Evolutionary conservation across 306 rosid species (phyloP), one percentile per base, ranked within the genome.

Genomic region (Quillaja saponaria): DNA sequence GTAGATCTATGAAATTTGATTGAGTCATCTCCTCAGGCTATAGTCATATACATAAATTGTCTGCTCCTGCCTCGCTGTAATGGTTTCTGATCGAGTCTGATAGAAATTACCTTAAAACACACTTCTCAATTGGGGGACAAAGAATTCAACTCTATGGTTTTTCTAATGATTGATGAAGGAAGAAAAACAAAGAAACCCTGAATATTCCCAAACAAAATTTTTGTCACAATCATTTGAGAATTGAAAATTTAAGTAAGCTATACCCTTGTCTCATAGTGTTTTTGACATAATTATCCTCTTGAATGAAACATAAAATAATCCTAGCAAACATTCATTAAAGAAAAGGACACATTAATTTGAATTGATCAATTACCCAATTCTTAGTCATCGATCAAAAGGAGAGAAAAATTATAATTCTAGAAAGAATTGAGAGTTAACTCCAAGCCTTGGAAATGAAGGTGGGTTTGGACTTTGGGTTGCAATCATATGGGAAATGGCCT

Each of bases 81-180:
- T 63, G 66, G 39, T 72, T 53, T 42, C 65, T n/a, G n/a, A n/a
- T n/a, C n/a, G n/a, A 31, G 57, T 59, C 63, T 54, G 10, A 12
- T 31, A 45, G 46, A 34, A 45, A 57, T 54, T 57, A 55, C 31
- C 59, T 67, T 21, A 47, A 74, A 61, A 49, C 57, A 37, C 47
- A 64, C 71, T 12, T 40, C 53, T 66, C n/a, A 41, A 45, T 42
- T 31, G 37, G 34, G 64, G 56, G 67, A 61, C 71, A 41, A 49
- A 25, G 67, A 67, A 58, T 68, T 70, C 77, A 38, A 79, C 49
- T 25, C 42, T 61, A 53, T 66, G 51, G 40, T 71, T 69, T 69
- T 54, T 59, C 68, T 39, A 40, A 72, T 69, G 78, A 73, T 72
- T 68, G 73, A 39, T 0, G 76, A 78, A 75, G 61, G 25, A 19